Percentiles rank a stretch among this genome's conserved stretches.
Evolutionary conservation across 257 asterid species (phyloP).

Genomic region (Eustoma russellianum): DNA sequence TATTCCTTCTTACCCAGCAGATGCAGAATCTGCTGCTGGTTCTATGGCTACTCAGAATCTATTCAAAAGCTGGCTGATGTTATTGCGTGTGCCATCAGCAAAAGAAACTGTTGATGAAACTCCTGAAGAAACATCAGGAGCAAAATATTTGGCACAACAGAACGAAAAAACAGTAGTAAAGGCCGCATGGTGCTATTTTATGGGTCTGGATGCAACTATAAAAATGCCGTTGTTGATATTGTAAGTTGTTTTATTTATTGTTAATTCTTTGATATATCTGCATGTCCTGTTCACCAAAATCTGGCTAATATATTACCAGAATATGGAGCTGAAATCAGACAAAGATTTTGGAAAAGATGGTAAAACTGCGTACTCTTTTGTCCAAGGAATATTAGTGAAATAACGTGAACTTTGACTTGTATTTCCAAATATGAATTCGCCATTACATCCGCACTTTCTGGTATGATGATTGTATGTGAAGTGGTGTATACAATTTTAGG

Average conservation of each 20-base stretch:
- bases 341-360: too few species aligned
- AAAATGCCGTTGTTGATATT: constrained; percentile 60
- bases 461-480: too few species aligned
- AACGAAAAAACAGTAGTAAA: constrained; percentile 32
- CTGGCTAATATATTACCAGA: not conserved
- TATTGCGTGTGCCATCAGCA: constrained; percentile 42
- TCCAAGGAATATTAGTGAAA: too few species aligned
- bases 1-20: constrained; percentile 42
- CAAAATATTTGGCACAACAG: constrained; percentile 22
- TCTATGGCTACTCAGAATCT: constrained; percentile 57
- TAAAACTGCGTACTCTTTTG: too few species aligned
- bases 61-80: constrained; percentile 65
- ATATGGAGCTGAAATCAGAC: too few species aligned
- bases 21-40: constrained; percentile 35
- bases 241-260: constrained; percentile 38
- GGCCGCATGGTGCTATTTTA: constrained; percentile 47
- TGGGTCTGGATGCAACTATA: constrained; percentile 60
- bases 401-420: too few species aligned
- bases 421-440: too few species aligned
- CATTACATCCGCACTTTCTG: too few species aligned
- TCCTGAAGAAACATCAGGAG: constrained; percentile 37
- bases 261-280: constrained; percentile 7
- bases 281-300: not conserved
- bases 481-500: too few species aligned
- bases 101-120: constrained; percentile 30